Percentiles rank a stretch among this genome's conserved stretches.
phyloP scores from a whole-genome alignment of 2,329 filamentous ascomycete genomes.

The Akanthomyces uredinophilus region DNA sequence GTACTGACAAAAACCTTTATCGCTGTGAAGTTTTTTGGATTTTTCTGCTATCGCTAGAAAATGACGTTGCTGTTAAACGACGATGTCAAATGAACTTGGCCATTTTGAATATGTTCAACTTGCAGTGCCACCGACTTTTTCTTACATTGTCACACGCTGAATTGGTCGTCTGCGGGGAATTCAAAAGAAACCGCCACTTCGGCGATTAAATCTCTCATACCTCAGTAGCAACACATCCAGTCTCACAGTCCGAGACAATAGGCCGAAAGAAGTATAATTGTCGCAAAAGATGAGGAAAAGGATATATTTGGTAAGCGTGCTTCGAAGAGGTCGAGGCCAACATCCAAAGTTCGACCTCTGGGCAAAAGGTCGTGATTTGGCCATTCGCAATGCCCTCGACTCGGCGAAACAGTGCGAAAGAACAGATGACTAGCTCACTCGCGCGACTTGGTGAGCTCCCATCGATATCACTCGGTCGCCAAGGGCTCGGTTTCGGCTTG shows the following conservation, averaged over 20 bases:
- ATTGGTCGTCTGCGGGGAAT: too few species aligned
- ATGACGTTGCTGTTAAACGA: background rate
- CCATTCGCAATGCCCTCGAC: slow-evolving; percentile 2
- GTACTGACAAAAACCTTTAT: background rate
- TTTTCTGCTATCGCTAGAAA: background rate
- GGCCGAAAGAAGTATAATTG: background rate
- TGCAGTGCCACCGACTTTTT: too few species aligned
- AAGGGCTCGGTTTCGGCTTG: slow-evolving; percentile 4
- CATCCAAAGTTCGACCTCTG: background rate
- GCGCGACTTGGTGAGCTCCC: background rate
- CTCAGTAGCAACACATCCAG: background rate
- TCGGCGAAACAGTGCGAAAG: background rate
- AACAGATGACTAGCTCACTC: background rate
- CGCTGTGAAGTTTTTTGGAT: too few species aligned
- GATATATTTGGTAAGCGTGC: slow-evolving; percentile 4
- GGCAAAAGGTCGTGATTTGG: background rate
- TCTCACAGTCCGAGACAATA: background rate
- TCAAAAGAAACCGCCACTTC: background rate
- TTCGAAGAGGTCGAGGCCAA: background rate
- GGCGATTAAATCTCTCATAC: background rate
- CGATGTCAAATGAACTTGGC: background rate
- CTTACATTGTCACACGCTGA: too few species aligned
- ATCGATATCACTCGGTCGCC: background rate
- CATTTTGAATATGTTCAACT: too few species aligned
- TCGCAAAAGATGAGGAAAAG: background rate